Percentiles rank a stretch among this genome's conserved stretches.
Conservation (phyloP, 768 basidiomycete species). For the Ramaria rubella region DNA sequence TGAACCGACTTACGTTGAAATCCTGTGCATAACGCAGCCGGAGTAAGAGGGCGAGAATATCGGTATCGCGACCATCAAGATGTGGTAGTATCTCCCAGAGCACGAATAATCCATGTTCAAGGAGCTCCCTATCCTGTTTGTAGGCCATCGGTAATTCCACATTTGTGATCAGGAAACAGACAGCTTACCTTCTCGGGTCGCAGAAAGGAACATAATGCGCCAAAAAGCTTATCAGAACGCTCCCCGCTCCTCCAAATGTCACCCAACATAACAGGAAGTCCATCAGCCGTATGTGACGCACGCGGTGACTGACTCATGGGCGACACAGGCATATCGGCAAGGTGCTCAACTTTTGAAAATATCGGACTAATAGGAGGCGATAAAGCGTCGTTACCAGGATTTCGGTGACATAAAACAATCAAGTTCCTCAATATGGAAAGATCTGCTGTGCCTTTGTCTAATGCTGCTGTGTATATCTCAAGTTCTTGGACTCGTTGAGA, state of each 20-base stretch:
- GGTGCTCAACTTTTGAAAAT: not conserved
- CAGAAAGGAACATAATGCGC: constrained; percentile 56
- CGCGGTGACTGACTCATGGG: constrained; percentile 22
- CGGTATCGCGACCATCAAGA: constrained; percentile 75
- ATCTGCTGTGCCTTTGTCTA: constrained; percentile 49
- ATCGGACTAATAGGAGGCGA: constrained; percentile 44
- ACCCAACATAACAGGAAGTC: not conserved
- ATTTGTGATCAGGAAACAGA: not conserved
- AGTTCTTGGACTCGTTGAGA: constrained; percentile 45
- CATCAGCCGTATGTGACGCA: constrained; percentile 28
- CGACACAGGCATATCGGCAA: not conserved
- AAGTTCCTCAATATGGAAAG: constrained; percentile 57
- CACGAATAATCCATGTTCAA: constrained; percentile 75
- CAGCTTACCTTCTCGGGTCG: constrained; percentile 52
- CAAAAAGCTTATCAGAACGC: constrained; percentile 64
- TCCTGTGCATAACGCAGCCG: constrained; percentile 67
- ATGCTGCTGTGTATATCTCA: constrained; percentile 42
- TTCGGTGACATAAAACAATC: constrained; percentile 53
- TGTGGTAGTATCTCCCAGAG: constrained; percentile 75
- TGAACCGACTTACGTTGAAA: constrained; percentile 48
- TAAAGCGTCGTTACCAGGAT: constrained; percentile 45
- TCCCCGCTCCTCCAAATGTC: constrained; percentile 71
- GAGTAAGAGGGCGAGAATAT: constrained; percentile 66
- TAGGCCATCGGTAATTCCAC: constrained; percentile 2
- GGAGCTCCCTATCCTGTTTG: constrained; percentile 49